These are phyloP conservation scores for Suillus luteus DNA, from an alignment of 768 basidiomycete genomes.

Conservation along the genomic window DNA sequence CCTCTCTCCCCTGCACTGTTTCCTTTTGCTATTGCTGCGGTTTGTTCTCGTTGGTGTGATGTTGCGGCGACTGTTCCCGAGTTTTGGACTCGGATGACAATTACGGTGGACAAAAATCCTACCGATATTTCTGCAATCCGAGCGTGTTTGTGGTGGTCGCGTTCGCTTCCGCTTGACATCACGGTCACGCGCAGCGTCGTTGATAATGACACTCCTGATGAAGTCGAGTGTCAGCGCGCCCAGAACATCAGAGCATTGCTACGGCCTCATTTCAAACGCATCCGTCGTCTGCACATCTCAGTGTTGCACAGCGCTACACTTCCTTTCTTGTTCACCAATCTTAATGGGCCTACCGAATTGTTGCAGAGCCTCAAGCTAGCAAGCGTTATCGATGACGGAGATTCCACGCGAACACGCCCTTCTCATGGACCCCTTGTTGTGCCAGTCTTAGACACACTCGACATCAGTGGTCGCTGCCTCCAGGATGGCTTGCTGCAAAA, in stretches of 20 bases:
- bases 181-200: slow-evolving; percentile 1
- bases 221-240: neutral
- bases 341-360: neutral
- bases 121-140: neutral
- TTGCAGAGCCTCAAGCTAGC: neutral
- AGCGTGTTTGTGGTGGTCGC: slow-evolving; percentile 10
- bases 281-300: neutral
- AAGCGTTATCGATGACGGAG: neutral
- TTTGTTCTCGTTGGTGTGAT: slow-evolving; percentile 21
- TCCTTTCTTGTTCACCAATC: slow-evolving; percentile 6
- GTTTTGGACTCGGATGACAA: slow-evolving; percentile 23
- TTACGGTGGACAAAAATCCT: slow-evolving; percentile 17
- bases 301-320: slow-evolving; percentile 8
- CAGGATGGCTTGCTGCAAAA: slow-evolving; percentile 1
- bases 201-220: neutral
- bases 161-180: slow-evolving; percentile 4
- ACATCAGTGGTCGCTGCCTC: neutral
- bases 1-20: slow-evolving; percentile 6
- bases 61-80: slow-evolving; percentile 15
- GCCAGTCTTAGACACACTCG: neutral
- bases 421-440: neutral
- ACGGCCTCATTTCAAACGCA: neutral
- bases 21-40: slow-evolving; percentile 18
- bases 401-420: neutral
- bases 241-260: neutral